Evolutionary conservation across 2,329 filamentous ascomycete genomes (phyloP), one percentile per base, ranked within the genome.

Genomic region (Penicillium sp.): DNA sequence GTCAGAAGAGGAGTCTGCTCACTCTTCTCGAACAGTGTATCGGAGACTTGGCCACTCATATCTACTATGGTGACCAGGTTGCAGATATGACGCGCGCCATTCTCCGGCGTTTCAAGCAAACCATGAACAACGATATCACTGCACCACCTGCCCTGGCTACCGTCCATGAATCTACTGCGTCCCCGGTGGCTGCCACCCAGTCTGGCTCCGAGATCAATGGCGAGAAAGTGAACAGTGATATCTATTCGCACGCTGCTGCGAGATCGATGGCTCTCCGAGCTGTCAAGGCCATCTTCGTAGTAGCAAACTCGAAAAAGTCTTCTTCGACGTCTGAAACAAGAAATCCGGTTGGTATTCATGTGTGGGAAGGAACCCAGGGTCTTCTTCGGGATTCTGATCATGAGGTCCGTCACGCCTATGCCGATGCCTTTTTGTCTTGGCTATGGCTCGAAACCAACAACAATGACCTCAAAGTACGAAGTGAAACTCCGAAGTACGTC

Each of bases 361-460:
- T 92, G 0, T 99, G 94, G 94, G 92, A 97, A 73, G 91, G 90
- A n/a, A 96, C 92, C 0, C 91, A 97, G 58, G 96, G 91, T 90
- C 83, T 97, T 43, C 77, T 97, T 20, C 86, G 89, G 35, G 93
- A 97, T 67, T 81, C 85, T 1, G 88, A 92, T 65, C 85, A 85
- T 29, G 81, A 85, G 29, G 92, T 97, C 31, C 85, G 92, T 51
- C 88, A 88, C 69, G 90, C 92, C 0, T 99, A 97, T 64, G 85
- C 87, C 6, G 90, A 96, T 71, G 89, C 91, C 4, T 74, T 97
- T 15, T 73, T 90, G 40, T 89, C 89, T 0, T 99, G 93, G 92
- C 79, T 97, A 50, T 85, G 89, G 54, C 79, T 88, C n/a, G 92
- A 96, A 73, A 89, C 90, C 18, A 88, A 82, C 1, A 81, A 79